phyloP scores from a whole-genome alignment of 148 eudicot genomes.

The Agrostemma githago region DNA sequence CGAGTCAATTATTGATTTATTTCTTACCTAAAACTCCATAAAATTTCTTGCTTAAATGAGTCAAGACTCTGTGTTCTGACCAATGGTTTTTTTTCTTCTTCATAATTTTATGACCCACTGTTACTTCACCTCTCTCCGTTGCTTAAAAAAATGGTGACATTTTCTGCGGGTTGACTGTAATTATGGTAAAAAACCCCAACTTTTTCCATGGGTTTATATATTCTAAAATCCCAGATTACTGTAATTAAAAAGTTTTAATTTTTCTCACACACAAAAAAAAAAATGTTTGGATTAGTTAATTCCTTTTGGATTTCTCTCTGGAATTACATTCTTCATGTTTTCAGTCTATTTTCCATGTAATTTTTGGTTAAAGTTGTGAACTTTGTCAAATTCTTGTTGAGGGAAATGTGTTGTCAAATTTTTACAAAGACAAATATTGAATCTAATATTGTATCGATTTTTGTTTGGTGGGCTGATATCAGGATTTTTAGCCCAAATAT shows the following conservation, averaged over 20 bases:
- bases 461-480: too few relatives aligned
- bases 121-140: slow-evolving; percentile 23
- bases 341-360: slow-evolving; percentile 30
- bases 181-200: slow-evolving; percentile 30
- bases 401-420: too few relatives aligned
- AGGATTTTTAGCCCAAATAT: too few relatives aligned
- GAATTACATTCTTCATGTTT: slow-evolving; percentile 30
- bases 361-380: slow-evolving; percentile 37
- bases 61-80: neutral
- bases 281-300: slow-evolving; percentile 31
- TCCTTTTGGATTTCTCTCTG: slow-evolving; percentile 38
- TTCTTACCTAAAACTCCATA: neutral
- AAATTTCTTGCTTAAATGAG: slow-evolving; percentile 8
- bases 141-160: slow-evolving; percentile 23
- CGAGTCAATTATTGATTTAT: neutral
- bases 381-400: too few relatives aligned
- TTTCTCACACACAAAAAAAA: slow-evolving; percentile 2
- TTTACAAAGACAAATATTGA: too few relatives aligned
- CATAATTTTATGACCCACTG: slow-evolving; percentile 9
- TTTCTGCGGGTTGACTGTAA: slow-evolving; percentile 18
- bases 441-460: too few relatives aligned
- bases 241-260: slow-evolving; percentile 16
- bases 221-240: slow-evolving; percentile 21
- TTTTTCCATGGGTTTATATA: slow-evolving; percentile 28
- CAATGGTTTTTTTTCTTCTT: neutral